Conservation (phyloP, 306 rosid species). For the Pyrus betulifolia region DNA sequence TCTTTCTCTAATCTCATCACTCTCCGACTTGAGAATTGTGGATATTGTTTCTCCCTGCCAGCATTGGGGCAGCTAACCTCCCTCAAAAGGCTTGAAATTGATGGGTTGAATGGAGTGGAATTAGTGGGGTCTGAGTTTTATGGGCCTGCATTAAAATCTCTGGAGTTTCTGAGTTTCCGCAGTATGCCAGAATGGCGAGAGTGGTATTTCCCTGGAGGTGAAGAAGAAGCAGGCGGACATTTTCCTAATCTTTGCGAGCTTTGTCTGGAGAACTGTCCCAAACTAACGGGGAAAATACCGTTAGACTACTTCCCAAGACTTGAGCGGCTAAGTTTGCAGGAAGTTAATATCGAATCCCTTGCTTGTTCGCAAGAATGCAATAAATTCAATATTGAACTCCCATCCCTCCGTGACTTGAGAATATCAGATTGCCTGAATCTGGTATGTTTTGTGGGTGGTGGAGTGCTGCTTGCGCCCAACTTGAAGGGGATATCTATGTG, state of each 20-base stretch:
- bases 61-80: background rate
- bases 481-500: no score
- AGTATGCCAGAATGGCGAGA: background rate
- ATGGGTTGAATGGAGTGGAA: background rate
- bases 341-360: background rate
- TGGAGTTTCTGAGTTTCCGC: background rate
- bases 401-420: background rate
- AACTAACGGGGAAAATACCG: background rate
- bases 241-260: background rate
- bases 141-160: background rate
- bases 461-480: no score
- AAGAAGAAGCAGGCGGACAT: background rate
- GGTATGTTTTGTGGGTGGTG: no score
- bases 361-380: background rate
- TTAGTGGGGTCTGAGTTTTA: background rate
- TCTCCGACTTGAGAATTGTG: background rate
- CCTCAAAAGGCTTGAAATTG: background rate
- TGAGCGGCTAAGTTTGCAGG: background rate
- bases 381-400: background rate
- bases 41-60: background rate
- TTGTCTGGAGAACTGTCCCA: background rate
- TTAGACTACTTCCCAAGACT: background rate
- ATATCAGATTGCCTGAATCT: background rate
- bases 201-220: background rate
- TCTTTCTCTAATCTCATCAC: background rate